phyloP scores from a whole-genome alignment of 2,329 filamentous ascomycete species.

The Cladosporium cucumerinum region DNA sequence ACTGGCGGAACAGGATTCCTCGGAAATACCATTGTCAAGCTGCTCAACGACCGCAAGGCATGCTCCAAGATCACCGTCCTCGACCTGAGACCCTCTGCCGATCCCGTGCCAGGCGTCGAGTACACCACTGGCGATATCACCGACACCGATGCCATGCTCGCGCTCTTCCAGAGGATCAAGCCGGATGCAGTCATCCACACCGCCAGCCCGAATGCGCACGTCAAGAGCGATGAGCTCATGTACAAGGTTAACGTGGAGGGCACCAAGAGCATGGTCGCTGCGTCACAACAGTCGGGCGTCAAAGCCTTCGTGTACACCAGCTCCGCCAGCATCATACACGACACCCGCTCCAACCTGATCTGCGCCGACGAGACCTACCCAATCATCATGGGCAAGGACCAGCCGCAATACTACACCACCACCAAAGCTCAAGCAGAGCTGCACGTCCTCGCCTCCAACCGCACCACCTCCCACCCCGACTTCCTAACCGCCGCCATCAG shows the following conservation, averaged over 20 bases:
- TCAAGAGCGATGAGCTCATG: constrained; percentile 37
- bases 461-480: constrained; percentile 36
- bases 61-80: constrained; percentile 46
- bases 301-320: constrained; percentile 55
- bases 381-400: constrained; percentile 43
- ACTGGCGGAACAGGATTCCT: constrained; percentile 53
- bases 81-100: constrained; percentile 43
- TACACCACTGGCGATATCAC: constrained; percentile 53
- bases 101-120: constrained; percentile 42
- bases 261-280: constrained; percentile 48
- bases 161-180: constrained; percentile 42
- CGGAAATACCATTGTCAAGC: constrained; percentile 49
- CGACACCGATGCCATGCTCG: constrained; percentile 40
- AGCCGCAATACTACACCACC: constrained; percentile 51
- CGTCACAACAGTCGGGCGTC: constrained; percentile 46
- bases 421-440: constrained; percentile 51
- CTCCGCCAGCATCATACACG: constrained; percentile 49
- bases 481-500: constrained; percentile 51
- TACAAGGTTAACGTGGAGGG: constrained; percentile 52
- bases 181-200: constrained; percentile 51
- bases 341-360: constrained; percentile 43
- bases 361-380: constrained; percentile 51
- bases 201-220: constrained; percentile 41
- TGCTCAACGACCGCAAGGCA: constrained; percentile 42
- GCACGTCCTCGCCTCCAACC: constrained; percentile 49